Evolutionary conservation across 768 basidiomycete genomes (phyloP).

Genomic region (Hericium coralloides): DNA sequence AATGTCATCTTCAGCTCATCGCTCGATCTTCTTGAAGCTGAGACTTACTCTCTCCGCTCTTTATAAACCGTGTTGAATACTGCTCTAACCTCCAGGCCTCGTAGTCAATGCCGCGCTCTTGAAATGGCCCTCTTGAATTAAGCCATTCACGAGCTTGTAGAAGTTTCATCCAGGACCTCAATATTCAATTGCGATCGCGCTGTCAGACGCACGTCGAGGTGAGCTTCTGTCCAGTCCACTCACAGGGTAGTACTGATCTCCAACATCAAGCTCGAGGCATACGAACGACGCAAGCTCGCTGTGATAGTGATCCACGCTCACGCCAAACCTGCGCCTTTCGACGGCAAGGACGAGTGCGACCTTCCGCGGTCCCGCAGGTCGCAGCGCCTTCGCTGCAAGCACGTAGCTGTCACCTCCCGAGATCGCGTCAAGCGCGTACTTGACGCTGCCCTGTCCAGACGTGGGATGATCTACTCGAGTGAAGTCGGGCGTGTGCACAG

Average conservation of each 20-base stretch:
- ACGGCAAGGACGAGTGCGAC: background rate
- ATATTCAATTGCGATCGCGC: background rate
- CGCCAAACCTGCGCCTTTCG: background rate
- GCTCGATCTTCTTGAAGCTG: no score
- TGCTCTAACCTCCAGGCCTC: background rate
- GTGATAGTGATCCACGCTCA: background rate
- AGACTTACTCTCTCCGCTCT: background rate
- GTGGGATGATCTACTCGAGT: constrained; percentile 14
- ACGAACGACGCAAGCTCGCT: background rate
- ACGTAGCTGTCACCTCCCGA: background rate
- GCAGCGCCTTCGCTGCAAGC: background rate
- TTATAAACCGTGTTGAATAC: background rate
- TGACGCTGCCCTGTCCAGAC: constrained; percentile 15
- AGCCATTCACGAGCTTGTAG: background rate
- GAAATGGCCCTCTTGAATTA: background rate
- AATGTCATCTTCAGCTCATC: background rate
- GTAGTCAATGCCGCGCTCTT: background rate
- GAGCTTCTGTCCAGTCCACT: background rate
- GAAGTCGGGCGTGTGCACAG: constrained; percentile 17
- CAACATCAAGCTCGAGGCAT: background rate
- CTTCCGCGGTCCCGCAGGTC: background rate
- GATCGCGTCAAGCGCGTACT: constrained; percentile 9
- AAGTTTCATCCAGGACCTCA: background rate
- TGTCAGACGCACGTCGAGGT: background rate
- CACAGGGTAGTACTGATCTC: background rate